These are phyloP conservation scores for Ilex aquifolium DNA, from an alignment of 257 asterid species.

Conservation along the genomic window DNA sequence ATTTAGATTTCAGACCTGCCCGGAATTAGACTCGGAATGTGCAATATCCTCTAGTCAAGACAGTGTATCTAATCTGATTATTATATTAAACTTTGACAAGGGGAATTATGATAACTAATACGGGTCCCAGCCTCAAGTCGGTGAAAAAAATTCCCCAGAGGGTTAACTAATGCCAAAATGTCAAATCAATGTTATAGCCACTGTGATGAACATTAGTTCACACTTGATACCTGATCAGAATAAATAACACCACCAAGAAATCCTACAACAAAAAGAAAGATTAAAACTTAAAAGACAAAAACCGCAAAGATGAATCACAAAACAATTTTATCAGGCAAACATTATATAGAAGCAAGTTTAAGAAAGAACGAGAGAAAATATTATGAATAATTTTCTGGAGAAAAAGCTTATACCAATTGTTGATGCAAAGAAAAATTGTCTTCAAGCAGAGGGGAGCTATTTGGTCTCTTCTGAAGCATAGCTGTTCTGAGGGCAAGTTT, in stretches of 20 bases:
- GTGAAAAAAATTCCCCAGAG: no score
- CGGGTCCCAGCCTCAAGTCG: no score
- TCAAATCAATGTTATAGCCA: neutral
- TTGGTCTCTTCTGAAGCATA: constrained; percentile 3
- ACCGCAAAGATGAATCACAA: neutral
- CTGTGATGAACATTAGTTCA: neutral
- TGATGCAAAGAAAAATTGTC: neutral
- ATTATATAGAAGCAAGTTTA: neutral
- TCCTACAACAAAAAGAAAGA: neutral
- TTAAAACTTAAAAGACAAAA: neutral
- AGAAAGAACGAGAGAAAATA: neutral
- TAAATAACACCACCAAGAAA: neutral
- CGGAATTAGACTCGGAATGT: neutral
- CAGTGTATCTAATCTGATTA: no score
- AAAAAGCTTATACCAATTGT: constrained; percentile 11
- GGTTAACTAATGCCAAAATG: no score
- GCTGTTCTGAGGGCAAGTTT: constrained; percentile 8
- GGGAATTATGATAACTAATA: no score
- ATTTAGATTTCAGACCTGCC: neutral
- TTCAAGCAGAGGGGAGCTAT: neutral
- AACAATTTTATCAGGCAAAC: neutral
- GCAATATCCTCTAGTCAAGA: neutral
- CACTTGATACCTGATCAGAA: neutral
- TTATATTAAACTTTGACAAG: no score
- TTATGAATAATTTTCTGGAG: neutral